phyloP scores from a whole-genome alignment of 306 rosid species.

The Lotus japonicus region DNA sequence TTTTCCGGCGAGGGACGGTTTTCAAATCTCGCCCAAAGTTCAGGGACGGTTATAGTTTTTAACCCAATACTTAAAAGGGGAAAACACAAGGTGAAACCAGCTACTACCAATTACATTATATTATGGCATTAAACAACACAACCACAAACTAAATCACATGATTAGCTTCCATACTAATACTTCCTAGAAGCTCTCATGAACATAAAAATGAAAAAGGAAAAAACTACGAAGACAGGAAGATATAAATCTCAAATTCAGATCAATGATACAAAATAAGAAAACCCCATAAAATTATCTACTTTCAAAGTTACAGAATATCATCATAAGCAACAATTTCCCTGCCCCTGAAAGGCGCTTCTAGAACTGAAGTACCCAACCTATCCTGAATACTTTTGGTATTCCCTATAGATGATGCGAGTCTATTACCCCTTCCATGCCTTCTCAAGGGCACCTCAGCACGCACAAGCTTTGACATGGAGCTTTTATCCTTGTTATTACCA shows the following conservation, averaged over 20 bases:
- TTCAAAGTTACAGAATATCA: conserved; percentile 48
- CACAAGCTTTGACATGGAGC: conserved; percentile 66
- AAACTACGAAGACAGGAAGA: not conserved
- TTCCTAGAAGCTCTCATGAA: conserved; percentile 6
- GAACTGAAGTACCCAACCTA: conserved; percentile 10
- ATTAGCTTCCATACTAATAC: conserved; percentile 18
- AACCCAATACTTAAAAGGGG: too few species aligned
- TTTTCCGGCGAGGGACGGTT: too few species aligned
- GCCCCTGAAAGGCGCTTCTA: conserved; percentile 51
- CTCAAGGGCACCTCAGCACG: conserved; percentile 77
- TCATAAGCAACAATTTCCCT: conserved; percentile 88
- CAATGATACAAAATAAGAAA: conserved; percentile 16
- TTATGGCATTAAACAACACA: not conserved
- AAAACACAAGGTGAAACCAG: not conserved
- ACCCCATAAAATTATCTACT: not conserved
- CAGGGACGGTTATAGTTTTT: too few species aligned
- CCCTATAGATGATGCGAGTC: conserved; percentile 66
- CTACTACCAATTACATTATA: not conserved
- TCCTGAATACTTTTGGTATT: conserved; percentile 38
- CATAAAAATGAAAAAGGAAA: not conserved
- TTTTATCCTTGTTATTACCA: conserved; percentile 44
- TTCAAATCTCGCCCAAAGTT: too few species aligned
- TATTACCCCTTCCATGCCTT: conserved; percentile 70
- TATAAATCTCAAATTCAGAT: conserved; percentile 2
- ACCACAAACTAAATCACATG: not conserved